A percentile compares a stretch with the other conserved stretches of the same genome.
phyloP scores from a whole-genome alignment of 1,139 yeast genomes.

The Chernovozyma sophiae-reginae region DNA sequence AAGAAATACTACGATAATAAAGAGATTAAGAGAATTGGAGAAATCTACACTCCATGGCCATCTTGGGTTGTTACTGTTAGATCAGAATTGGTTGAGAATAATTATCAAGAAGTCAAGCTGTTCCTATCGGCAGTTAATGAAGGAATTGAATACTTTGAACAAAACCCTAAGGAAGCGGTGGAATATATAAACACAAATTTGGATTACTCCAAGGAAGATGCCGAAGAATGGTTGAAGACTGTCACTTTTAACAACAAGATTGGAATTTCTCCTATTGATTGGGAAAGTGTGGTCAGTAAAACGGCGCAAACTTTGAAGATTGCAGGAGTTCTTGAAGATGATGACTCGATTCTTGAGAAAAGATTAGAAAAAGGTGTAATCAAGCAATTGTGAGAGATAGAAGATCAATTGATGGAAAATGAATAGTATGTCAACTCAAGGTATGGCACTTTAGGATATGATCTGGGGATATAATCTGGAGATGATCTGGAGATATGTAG shows the following conservation, averaged over 20 bases:
- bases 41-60: slow-evolving; percentile 94
- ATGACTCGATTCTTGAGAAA: slow-evolving; percentile 23
- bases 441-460: too few species aligned
- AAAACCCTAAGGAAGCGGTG: slow-evolving; percentile 61
- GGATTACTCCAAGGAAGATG: slow-evolving; percentile 77
- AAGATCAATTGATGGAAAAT: too few species aligned
- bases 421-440: too few species aligned
- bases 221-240: slow-evolving; percentile 73
- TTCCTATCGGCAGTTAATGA: slow-evolving; percentile 55
- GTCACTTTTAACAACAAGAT: slow-evolving; percentile 58
- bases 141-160: slow-evolving; percentile 65
- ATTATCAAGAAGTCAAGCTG: slow-evolving; percentile 25
- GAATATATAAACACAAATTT: slow-evolving; percentile 60
- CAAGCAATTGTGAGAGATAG: not conserved
- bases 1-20: slow-evolving; percentile 76
- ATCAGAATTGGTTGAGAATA: slow-evolving; percentile 26
- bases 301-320: slow-evolving; percentile 56
- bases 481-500: too few species aligned
- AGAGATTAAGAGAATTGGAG: slow-evolving; percentile 80
- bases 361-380: slow-evolving; percentile 26
- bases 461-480: too few species aligned
- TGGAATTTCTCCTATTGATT: slow-evolving; percentile 41
- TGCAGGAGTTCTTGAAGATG: slow-evolving; percentile 55
- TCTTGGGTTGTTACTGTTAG: slow-evolving; percentile 78
- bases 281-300: slow-evolving; percentile 48